phyloP scores from a whole-genome alignment of 2,329 filamentous ascomycete genomes.

The Colletotrichum tabaci region DNA sequence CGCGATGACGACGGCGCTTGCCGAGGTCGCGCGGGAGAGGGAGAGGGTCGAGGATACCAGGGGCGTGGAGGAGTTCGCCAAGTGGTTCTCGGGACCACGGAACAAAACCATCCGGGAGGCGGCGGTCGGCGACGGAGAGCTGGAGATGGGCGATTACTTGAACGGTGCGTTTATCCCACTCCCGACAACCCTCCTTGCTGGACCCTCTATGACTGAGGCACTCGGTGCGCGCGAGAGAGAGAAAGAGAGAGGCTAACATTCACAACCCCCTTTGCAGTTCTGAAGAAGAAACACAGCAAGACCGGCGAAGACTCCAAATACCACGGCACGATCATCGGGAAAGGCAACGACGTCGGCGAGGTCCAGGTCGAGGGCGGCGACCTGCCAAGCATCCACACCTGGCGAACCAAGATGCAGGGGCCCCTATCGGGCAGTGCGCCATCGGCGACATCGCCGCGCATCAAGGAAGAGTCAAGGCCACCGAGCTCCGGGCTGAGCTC shows the following conservation, averaged over 20 bases:
- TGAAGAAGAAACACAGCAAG: conserved; percentile 95
- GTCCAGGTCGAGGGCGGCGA: conserved; percentile 85
- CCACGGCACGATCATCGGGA: conserved; percentile 86
- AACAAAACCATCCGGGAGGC: conserved; percentile 87
- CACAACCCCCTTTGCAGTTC: conserved; percentile 60
- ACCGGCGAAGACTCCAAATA: conserved; percentile 90
- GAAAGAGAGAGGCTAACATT: conserved; percentile 1
- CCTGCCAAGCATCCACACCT: conserved; percentile 76
- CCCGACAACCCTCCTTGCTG: too few species aligned
- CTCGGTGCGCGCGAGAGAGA: neutral
- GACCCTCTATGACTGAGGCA: too few species aligned
- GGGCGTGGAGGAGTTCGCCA: conserved; percentile 83
- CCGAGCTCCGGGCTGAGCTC: conserved; percentile 72
- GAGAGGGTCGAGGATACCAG: conserved; percentile 69
- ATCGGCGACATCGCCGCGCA: conserved; percentile 39
- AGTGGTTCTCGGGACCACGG: conserved; percentile 81
- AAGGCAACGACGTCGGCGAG: conserved; percentile 75
- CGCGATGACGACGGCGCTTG: conserved; percentile 16
- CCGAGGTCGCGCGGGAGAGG: conserved; percentile 26
- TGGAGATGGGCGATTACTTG: conserved; percentile 78
- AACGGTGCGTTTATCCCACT: conserved; percentile 63
- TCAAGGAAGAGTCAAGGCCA: conserved; percentile 56
- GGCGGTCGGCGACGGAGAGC: conserved; percentile 78
- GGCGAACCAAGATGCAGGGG: conserved; percentile 64
- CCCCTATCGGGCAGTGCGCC: conserved; percentile 44